Evolutionary conservation across 2,329 filamentous ascomycete species (phyloP), one percentile per base, ranked within the genome.

Genomic region (Talaromyces funiculosus): DNA sequence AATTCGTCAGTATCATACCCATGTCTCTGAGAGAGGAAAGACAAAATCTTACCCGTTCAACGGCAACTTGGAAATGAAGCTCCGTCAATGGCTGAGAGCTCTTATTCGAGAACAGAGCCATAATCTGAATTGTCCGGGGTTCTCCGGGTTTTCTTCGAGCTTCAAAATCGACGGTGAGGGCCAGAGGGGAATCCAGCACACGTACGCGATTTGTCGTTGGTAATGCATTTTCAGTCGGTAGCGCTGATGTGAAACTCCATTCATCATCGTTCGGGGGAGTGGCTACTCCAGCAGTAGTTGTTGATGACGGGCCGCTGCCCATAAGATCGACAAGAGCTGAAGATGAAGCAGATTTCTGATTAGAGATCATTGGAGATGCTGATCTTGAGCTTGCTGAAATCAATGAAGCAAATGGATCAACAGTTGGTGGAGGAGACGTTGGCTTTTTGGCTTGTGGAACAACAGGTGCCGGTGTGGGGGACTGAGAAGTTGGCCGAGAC

Each of bases 241-340:
- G 81, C 0, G 93, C 88, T 0, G 93, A 97, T 3, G 90, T 86
- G 73, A 97, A 97, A 24, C 86, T 89, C 92, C 93, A 97, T 70
- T 97, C 93, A 65, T 97, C 93, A 55, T 97, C 93, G 55, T 73
- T 66, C 6, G 72, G 60, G 20, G 67, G 51, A 37, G 33, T 12
- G 24, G 43, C 24, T n/a, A 26, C n/a, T 14, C 20, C 62, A 62
- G 54, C 69, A 31, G 29, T 31, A 29, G 56, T 26, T 61, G 24
- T 56, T 64, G 57, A 59, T 64, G 58, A 54, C 54, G 56, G 60
- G 61, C 60, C 24, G 63, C 43, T 7, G 43, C 20, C 59, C 38
- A 33, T 57, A 60, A 64, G 58, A 35, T 56, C 53, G 56, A 49
- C 57, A 47, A 54, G 24, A 63, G 61, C 29, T 16, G 58, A 42